Evolutionary conservation across 1,284 basidiomycete genomes (phyloP), one percentile per base, ranked within the genome.

Genomic region (Crepidotus sp.): DNA sequence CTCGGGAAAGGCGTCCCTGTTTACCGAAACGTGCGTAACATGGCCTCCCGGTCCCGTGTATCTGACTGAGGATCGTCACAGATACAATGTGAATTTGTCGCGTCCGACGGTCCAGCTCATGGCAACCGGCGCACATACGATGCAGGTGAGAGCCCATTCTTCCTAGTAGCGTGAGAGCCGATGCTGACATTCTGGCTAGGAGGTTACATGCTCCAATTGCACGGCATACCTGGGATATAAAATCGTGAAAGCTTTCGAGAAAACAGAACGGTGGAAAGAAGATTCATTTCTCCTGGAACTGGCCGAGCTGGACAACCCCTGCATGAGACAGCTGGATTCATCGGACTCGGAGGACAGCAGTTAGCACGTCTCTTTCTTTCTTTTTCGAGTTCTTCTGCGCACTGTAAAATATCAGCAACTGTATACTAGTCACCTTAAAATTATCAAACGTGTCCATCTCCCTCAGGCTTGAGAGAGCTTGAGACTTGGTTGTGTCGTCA

Each of bases 191-290:
- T 31, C 22, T n/a, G 14, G 14, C 13, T 34, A 35, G 30, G 47
- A 49, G 26, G 42, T 49, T 24, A 41, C 38, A 10, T 49, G 47
- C 15, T 19, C 42, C 4, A 41, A 18, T 15, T 49, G 47, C 39
- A 60, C 63, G 21, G 50, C 64, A 14, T 75, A 74, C 54, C 64
- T 81, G 30, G 78, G 78, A n/a, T 80, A 74, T 73, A 72, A 73
- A 56, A 76, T 81, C 45, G 61, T 75, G 6, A 70, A 70, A 37
- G 78, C 76, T 2, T 70, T 74, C 55, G 76, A 79, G 48, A 56
- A 57, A 34, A 61, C 73, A 4, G 78, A 81, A 59, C 65, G 65
- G 35, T 81, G 78, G 78, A 81, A 81, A 59, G 76, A 78, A 54
- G 73, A 73, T 7, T 59, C 67, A 40, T 74, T 61, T 55, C 61